Evolutionary conservation across 331 rosid species (phyloP), one percentile per base, ranked within the genome.

Genomic region (Malus hybrid): DNA sequence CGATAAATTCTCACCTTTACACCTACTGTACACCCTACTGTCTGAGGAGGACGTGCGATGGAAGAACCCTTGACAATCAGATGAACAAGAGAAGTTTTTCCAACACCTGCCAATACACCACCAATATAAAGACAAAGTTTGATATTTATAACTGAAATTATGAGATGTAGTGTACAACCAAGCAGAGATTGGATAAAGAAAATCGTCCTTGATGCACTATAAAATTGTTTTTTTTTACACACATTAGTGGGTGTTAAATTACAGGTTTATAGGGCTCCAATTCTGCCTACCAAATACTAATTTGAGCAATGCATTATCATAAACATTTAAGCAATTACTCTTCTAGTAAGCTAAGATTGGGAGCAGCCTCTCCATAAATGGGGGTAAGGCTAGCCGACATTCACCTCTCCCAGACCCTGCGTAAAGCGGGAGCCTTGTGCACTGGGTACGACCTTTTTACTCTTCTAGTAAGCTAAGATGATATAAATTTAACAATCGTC

Each of bases 11-110:
- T 77, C 74, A 95, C 99, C 97, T 92, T 95, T 70, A 90, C 96
- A 78, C 84, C 90, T 79, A 95, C 97, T 67, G 96, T 79, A 85
- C 99, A 95, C 54, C 99, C 99, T 67, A 95, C 79, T 71, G 99
- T 92, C 73, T 86, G 96, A 70, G 91, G 52, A 87, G 97, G 93
- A 55, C 87, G 90, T 64, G 85, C 69, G 7, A 85, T 74, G 18
- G 96, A 84, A 81, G 90, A 83, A 77, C 99, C 97, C 4, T 90
- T 92, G 81, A 92, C 77, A 66, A 95, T 92, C 83, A 95, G 79
- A 89, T 92, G 84, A 79, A 90, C 97, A 74, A 95, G 89, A 81
- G 99, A 90, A 61, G 93, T 83, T 82, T 95, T 95, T 74, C 99
- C 99, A 81, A 95, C 99, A 80, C 97, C 99, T 95, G 55, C 39